Percentiles rank a stretch among this genome's conserved stretches.
phyloP scores from a whole-genome alignment of 768 basidiomycete species.

The Trametes punicea region DNA sequence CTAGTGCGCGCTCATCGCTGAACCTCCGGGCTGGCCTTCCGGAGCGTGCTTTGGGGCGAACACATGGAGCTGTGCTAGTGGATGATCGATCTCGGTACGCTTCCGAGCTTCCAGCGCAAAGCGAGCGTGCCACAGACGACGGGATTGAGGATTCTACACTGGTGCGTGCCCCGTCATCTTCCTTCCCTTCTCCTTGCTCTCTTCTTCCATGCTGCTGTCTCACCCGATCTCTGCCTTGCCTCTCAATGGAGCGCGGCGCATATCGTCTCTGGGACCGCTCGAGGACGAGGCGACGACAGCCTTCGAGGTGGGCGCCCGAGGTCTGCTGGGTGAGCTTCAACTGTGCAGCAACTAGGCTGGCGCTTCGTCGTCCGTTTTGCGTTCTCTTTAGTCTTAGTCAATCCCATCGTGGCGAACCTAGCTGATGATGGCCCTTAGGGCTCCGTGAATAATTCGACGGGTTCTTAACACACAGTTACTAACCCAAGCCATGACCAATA shows the following conservation, averaged over 20 bases:
- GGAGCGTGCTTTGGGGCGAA: conserved; percentile 45
- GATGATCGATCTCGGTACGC: conserved; percentile 77
- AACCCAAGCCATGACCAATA: too few species aligned
- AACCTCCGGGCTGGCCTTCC: neutral
- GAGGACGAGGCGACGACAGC: neutral
- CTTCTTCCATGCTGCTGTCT: neutral
- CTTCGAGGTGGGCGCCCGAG: neutral
- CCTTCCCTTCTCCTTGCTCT: neutral
- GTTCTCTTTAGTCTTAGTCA: neutral
- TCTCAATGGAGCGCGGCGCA: neutral
- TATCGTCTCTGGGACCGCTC: too few species aligned
- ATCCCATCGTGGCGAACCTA: neutral
- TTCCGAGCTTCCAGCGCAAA: conserved; percentile 77
- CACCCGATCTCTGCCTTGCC: neutral
- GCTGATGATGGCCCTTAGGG: neutral
- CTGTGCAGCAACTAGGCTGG: neutral
- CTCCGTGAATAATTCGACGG: too few species aligned
- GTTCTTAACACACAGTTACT: too few species aligned
- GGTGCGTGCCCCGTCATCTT: conserved; percentile 40
- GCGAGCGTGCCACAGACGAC: conserved; percentile 50
- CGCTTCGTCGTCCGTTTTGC: neutral
- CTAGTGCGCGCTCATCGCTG: neutral
- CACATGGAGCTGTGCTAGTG: conserved; percentile 76
- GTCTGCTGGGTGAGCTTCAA: neutral
- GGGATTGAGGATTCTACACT: conserved; percentile 86